Base-by-base conservation (phyloP, 2,329 filamentous ascomycete genomes). In the Claviceps citrina region DNA sequence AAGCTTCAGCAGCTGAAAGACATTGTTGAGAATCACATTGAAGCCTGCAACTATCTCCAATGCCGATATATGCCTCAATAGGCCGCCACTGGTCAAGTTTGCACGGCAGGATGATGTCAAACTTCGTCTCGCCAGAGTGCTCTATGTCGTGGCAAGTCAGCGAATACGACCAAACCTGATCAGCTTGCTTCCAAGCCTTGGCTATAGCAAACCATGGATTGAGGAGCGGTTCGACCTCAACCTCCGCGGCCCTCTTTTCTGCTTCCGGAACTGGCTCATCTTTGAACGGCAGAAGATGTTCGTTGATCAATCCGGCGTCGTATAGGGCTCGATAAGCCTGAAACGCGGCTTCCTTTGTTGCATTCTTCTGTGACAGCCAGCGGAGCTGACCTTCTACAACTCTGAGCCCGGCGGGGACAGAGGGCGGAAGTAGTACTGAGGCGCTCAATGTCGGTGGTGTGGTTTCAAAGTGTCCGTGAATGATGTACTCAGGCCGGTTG, bases 341-440 rank as follows among this genome's bases (percentile, higher is more conserved):
- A 45, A 93, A 91, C 0, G 84, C 81, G 1, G 81, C 84, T 56
- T 95, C 89, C 52, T 81, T 84, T 48, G 67, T 76, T 0, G 86
- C 85, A 48, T 75, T 76, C 42, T 67, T 72, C 51, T 91, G 79
- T 0, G 77, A 82, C 9, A 48, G 57, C 86, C 86, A 95, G n/a
- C 55, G 36, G 0, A 31, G 42, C 9, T 45, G 41, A 13, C 58
- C 51, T 0, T 47, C 25, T 4, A 49, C 43, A 5, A 42, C 46
- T 2, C 60, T 52, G 8, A 61, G 46, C 46, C 27, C 54, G 46
- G 22, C 56, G n/a, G 82, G 70, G 1, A 96, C 63, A 4, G 73
- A 79, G 4, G 71, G 66, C 0, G 89, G 89, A 2, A 96, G 64
- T 2, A 73, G 64, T 0, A 93, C 81, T 2, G 65, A 74, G 3